Base-by-base conservation (phyloP, 164 flowering plant species). In the Annona squamosa region DNA sequence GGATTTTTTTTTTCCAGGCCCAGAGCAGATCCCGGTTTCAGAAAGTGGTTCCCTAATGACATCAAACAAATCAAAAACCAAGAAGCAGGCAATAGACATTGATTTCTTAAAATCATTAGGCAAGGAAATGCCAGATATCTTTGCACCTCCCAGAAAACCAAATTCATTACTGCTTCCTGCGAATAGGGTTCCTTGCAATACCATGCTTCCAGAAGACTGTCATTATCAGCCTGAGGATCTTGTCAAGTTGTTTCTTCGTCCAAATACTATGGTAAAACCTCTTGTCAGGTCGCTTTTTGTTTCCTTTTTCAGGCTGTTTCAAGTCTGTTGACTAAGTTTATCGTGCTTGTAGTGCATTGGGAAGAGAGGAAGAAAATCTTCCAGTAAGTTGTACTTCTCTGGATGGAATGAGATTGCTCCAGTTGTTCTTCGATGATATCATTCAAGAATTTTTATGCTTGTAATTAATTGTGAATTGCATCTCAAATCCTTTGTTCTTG, bases 171-270 rank as follows among this genome's bases (percentile, higher is more conserved):
- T 92, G 52, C 82, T 92, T 56, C 93, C 94, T 59, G 80, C 87
- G 75, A 91, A 83, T 81, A 85, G 90, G 82, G 81, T 74, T 57
- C 85, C 87, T 47, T 82, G 85, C 70, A 85, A 85, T 57, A 92
- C 81, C 70, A 85, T 61, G 71, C 89, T 96, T 74, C 99, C 99
- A 13, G 98, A 96, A 81, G 99, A 96, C 80, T 93, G 99, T 81
- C 98, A 93, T 69, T 96, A 96, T 82, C 96, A 92, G 69, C 98
- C 98, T 12, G 97, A 92, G 83, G 81, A 88, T 85, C 98, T 96
- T 70, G 97, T 92, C 73, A 93, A 91, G 85, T 82, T 96, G 77
- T 96, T 96, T 87, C 91, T 93, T 78, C 88, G 86, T 47, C 98
- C 97, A 13, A 82, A 86, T 81, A 79, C 85, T 7, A 79, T 87